A percentile compares a stretch with the other conserved stretches of the same genome.
These are phyloP conservation scores for Sinapis alba DNA, from an alignment of 441 rosid species.

Conservation along the genomic window DNA sequence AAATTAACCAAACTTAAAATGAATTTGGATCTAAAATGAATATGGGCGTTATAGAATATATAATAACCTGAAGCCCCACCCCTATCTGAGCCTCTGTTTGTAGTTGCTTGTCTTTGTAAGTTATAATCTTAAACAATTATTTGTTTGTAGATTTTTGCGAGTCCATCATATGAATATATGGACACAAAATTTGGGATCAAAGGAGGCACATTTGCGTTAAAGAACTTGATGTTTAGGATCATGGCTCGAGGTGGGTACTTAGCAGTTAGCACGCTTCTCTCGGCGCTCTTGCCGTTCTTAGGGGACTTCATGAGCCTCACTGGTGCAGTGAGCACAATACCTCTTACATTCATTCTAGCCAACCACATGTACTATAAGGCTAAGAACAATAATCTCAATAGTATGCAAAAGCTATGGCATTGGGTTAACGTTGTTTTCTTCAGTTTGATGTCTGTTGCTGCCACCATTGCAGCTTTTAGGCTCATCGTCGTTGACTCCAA, in stretches of 20 bases:
- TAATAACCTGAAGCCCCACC: no score
- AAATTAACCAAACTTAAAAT: no score
- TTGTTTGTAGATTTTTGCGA: slow-evolving; percentile 73
- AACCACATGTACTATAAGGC: slow-evolving; percentile 22
- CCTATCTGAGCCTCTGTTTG: no score
- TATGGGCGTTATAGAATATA: no score
- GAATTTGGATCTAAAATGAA: no score
- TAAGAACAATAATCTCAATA: slow-evolving; percentile 25
- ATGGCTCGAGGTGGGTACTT: slow-evolving; percentile 80
- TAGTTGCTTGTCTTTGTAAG: neutral
- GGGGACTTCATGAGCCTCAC: slow-evolving; percentile 20
- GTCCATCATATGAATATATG: slow-evolving; percentile 83
- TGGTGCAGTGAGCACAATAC: slow-evolving; percentile 35
- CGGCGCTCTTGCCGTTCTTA: slow-evolving; percentile 46
- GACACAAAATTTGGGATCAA: slow-evolving; percentile 76
- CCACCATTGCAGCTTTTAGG: slow-evolving; percentile 70
- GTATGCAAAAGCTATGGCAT: slow-evolving; percentile 57
- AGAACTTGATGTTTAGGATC: slow-evolving; percentile 64
- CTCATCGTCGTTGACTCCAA: slow-evolving; percentile 78
- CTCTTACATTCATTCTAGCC: slow-evolving; percentile 34
- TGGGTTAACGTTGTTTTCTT: slow-evolving; percentile 79
- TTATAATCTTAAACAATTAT: neutral
- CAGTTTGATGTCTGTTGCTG: slow-evolving; percentile 62
- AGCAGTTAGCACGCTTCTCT: slow-evolving; percentile 13
- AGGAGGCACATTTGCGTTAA: slow-evolving; percentile 59